Conservation (phyloP, 768 basidiomycete species). For the Lactarius quietus region DNA sequence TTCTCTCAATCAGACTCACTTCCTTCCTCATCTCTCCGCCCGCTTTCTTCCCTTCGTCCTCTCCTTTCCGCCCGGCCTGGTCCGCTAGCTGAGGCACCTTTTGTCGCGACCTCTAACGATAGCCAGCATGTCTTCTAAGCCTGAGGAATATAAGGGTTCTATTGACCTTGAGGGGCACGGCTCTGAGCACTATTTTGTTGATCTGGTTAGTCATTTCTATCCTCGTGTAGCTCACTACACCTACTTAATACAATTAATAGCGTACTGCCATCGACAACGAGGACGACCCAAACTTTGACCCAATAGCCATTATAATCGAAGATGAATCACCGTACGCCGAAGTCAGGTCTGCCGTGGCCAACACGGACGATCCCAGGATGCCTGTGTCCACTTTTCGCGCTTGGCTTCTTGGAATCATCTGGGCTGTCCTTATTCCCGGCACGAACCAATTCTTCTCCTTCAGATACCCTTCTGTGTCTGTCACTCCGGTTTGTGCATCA, state of each 20-base stretch:
- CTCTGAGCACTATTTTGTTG: background rate
- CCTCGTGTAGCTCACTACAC: background rate
- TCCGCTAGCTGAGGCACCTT: conserved; percentile 5
- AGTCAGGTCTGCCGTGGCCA: conserved; percentile 48
- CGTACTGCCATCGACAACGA: background rate
- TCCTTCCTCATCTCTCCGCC: background rate
- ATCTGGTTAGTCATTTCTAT: background rate
- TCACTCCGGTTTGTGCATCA: conserved; percentile 11
- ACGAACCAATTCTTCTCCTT: too few species aligned
- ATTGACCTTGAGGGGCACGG: conserved; percentile 23
- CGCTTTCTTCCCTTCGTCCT: background rate
- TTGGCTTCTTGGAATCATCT: too few species aligned
- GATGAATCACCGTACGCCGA: conserved; percentile 54
- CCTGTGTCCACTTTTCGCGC: conserved; percentile 36
- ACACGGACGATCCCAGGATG: conserved; percentile 45
- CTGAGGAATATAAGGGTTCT: conserved; percentile 27
- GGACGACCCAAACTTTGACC: conserved; percentile 27
- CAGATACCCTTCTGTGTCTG: conserved; percentile 35
- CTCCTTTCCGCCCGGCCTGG: background rate
- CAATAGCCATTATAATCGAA: conserved; percentile 18
- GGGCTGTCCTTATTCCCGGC: too few species aligned
- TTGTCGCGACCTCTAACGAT: background rate
- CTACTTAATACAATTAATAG: background rate
- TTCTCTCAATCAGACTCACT: background rate
- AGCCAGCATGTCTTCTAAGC: conserved; percentile 23